phyloP scores from a whole-genome alignment of 2,329 filamentous ascomycete species.

The Colletotrichum magnum region DNA sequence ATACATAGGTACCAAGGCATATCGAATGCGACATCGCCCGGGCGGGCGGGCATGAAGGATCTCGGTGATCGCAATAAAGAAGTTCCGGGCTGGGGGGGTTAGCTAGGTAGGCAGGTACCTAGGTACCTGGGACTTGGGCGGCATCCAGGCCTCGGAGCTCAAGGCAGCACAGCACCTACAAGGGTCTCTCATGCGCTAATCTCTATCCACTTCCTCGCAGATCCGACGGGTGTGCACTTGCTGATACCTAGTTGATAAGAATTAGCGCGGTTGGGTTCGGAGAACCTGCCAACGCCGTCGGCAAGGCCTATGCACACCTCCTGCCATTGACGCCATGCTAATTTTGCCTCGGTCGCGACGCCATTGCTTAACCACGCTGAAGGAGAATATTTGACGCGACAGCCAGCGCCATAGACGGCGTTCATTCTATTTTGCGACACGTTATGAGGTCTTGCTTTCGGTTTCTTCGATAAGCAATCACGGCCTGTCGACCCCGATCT shows the following conservation, averaged over 20 bases:
- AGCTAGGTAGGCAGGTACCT: too few relatives aligned
- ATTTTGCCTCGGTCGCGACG: slow-evolving; percentile 33
- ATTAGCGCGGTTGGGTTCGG: slow-evolving; percentile 27
- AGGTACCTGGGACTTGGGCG: too few relatives aligned
- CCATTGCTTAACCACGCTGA: slow-evolving; percentile 9
- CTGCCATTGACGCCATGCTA: slow-evolving; percentile 35
- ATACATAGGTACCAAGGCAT: background rate
- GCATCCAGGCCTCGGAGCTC: too few relatives aligned
- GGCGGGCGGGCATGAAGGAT: too few relatives aligned
- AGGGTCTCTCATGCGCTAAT: background rate
- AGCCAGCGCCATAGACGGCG: background rate
- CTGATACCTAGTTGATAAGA: slow-evolving; percentile 25
- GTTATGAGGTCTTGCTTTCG: slow-evolving; percentile 3
- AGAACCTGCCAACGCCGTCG: slow-evolving; percentile 11
- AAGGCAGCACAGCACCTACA: background rate
- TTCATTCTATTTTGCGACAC: slow-evolving; percentile 1
- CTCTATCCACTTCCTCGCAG: slow-evolving; percentile 25
- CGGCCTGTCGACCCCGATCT: slow-evolving; percentile 21
- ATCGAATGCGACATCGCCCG: background rate
- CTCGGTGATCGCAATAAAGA: background rate
- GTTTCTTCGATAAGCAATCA: background rate
- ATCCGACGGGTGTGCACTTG: slow-evolving; percentile 19
- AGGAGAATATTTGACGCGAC: slow-evolving; percentile 2
- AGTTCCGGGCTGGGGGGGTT: background rate
- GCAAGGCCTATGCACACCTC: slow-evolving; percentile 29